Conservation (phyloP, 805 yeast species). For the Blastobotrys muscicola region DNA sequence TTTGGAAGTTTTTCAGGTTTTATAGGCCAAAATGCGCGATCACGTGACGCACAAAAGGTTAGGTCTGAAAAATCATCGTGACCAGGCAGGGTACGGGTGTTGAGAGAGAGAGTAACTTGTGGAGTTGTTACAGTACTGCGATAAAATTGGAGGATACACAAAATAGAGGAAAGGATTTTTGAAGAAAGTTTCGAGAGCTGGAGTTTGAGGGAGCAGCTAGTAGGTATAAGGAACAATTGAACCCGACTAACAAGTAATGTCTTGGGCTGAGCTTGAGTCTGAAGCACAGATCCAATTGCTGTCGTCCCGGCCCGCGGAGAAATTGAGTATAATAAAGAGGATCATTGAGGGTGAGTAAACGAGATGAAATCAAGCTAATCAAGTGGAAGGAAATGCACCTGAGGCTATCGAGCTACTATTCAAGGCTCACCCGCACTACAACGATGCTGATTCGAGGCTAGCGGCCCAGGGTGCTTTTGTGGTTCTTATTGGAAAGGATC, state of each 20-base stretch:
- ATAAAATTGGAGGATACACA: neutral
- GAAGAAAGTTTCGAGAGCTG: neutral
- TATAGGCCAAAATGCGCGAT: neutral
- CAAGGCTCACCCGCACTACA: slow-evolving; percentile 41
- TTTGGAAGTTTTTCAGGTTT: neutral
- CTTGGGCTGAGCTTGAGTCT: neutral
- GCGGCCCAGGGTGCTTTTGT: slow-evolving; percentile 34
- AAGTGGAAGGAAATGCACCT: neutral
- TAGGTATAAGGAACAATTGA: neutral
- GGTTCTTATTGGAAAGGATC: slow-evolving; percentile 27
- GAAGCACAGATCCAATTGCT: slow-evolving; percentile 2
- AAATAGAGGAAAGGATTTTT: neutral
- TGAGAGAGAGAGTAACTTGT: neutral
- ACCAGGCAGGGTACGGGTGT: neutral
- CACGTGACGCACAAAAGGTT: neutral
- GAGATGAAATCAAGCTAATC: neutral
- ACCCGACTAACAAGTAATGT: neutral
- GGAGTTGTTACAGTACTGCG: neutral
- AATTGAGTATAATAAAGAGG: neutral
- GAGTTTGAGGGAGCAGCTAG: no score
- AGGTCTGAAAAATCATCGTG: neutral
- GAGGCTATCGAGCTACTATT: slow-evolving; percentile 26
- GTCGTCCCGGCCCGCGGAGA: slow-evolving; percentile 1
- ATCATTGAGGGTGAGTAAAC: neutral
- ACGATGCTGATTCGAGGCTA: slow-evolving; percentile 40